Evolutionary conservation across 495 filamentous ascomycete genomes (phyloP).

Genomic region (Acidomyces sp.): DNA sequence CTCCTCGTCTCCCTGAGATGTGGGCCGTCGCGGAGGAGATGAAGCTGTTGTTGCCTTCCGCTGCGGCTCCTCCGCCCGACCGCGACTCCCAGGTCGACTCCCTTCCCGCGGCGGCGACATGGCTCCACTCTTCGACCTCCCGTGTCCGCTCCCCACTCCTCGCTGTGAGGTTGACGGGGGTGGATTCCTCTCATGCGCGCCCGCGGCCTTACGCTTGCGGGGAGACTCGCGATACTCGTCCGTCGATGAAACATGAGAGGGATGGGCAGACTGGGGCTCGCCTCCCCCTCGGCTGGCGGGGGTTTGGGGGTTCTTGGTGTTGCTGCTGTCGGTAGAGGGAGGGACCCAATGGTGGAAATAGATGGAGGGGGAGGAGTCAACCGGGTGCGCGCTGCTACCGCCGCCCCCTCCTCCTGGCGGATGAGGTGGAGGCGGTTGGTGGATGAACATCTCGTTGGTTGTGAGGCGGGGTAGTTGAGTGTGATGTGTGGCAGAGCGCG

Average conservation of each 20-base stretch:
- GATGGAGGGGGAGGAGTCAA: slow-evolving; percentile 53
- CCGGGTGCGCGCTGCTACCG: slow-evolving; percentile 30
- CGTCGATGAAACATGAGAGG: slow-evolving; percentile 36
- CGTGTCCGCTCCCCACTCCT: no score
- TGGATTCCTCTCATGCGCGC: slow-evolving; percentile 45
- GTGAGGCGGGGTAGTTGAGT: slow-evolving; percentile 41
- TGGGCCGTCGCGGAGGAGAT: no score
- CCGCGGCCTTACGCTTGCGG: slow-evolving; percentile 60
- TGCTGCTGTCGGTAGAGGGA: slow-evolving; percentile 40
- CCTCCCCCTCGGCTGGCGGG: slow-evolving; percentile 39
- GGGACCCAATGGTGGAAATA: slow-evolving; percentile 92
- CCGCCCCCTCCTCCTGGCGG: no score
- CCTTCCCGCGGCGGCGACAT: no score
- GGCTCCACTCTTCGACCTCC: no score
- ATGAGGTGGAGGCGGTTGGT: slow-evolving; percentile 34
- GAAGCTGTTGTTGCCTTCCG: no score
- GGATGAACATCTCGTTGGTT: slow-evolving; percentile 44
- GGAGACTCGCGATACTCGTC: slow-evolving; percentile 47
- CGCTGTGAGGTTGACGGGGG: slow-evolving; percentile 37
- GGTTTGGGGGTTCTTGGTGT: slow-evolving; percentile 34
- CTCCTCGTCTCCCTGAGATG: no score
- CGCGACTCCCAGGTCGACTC: no score
- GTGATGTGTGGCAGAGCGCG: slow-evolving; percentile 26
- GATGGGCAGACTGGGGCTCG: slow-evolving; percentile 42
- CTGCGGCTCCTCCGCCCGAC: no score